These are phyloP conservation scores for Thelonectria discophora DNA, from an alignment of 2,329 filamentous ascomycete genomes.

Conservation along the genomic window DNA sequence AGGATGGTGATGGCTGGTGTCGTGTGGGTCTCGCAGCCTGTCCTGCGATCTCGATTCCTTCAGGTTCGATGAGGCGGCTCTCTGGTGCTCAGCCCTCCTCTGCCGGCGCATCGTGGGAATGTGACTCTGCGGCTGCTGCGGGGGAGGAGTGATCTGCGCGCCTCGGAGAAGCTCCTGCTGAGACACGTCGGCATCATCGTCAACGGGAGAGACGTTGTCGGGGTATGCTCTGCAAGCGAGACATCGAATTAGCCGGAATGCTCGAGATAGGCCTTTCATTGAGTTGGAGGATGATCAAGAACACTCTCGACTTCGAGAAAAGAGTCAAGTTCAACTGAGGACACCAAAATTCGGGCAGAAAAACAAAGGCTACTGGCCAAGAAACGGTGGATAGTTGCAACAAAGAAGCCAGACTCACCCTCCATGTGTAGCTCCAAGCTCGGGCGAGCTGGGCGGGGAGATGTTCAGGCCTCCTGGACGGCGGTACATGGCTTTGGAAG, in stretches of 20 bases:
- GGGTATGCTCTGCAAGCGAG: constrained; percentile 38
- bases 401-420: constrained; percentile 51
- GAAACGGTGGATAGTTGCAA: constrained; percentile 15
- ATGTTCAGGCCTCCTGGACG: constrained; percentile 57
- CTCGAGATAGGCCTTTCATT: constrained; percentile 28
- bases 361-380: constrained; percentile 28
- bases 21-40: constrained; percentile 29
- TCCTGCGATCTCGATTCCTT: constrained; percentile 49
- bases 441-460: constrained; percentile 67
- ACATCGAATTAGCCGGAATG: constrained; percentile 35
- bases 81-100: constrained; percentile 56
- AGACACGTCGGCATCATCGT: constrained; percentile 53
- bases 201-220: constrained; percentile 62
- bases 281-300: neutral
- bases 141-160: constrained; percentile 24
- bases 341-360: neutral
- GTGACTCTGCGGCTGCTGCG: constrained; percentile 47
- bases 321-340: neutral
- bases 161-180: constrained; percentile 41
- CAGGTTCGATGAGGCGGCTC: constrained; percentile 46
- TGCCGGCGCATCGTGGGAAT: constrained; percentile 64
- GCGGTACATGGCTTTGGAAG: constrained; percentile 41
- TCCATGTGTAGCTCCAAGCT: constrained; percentile 49
- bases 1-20: constrained; percentile 20
- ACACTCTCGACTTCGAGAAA: neutral